A percentile compares a stretch with the other conserved stretches of the same genome.
phyloP scores from a whole-genome alignment of 2,329 filamentous ascomycete species.

The Bipolaris bicolor region DNA sequence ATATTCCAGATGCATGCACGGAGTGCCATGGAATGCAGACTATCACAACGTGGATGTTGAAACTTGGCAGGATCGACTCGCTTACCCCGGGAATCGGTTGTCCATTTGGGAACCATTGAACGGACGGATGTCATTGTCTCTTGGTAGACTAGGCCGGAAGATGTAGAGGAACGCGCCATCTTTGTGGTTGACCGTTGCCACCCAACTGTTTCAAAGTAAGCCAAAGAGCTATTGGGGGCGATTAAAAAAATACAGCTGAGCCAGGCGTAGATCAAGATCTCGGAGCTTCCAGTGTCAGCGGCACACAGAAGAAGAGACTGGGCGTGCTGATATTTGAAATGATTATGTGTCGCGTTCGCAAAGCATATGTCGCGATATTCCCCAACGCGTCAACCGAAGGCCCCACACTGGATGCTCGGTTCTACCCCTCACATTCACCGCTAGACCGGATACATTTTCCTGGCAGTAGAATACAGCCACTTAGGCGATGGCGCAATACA shows the following conservation, averaged over 20 bases:
- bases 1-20: conserved; percentile 28
- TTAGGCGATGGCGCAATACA: not conserved
- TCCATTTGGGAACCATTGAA: conserved; percentile 31
- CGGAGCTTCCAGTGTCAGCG: not conserved
- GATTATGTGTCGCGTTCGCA: not conserved
- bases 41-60: conserved; percentile 19
- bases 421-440: not conserved
- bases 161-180: conserved; percentile 14
- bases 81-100: conserved; percentile 19
- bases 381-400: not conserved
- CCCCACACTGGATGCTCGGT: not conserved
- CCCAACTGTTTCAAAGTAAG: not conserved
- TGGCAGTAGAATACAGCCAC: not conserved
- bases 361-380: not conserved
- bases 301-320: not conserved
- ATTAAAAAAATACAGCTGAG: not conserved
- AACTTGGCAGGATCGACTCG: conserved; percentile 17
- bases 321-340: not conserved
- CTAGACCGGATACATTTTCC: not conserved
- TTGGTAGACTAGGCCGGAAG: conserved; percentile 27
- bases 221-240: not conserved
- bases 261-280: not conserved
- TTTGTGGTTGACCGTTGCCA: not conserved
- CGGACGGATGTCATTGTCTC: conserved; percentile 17
- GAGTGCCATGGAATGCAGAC: conserved; percentile 25